Base-by-base conservation (phyloP, 2,329 filamentous ascomycete genomes). In the Seiridium unicorne region DNA sequence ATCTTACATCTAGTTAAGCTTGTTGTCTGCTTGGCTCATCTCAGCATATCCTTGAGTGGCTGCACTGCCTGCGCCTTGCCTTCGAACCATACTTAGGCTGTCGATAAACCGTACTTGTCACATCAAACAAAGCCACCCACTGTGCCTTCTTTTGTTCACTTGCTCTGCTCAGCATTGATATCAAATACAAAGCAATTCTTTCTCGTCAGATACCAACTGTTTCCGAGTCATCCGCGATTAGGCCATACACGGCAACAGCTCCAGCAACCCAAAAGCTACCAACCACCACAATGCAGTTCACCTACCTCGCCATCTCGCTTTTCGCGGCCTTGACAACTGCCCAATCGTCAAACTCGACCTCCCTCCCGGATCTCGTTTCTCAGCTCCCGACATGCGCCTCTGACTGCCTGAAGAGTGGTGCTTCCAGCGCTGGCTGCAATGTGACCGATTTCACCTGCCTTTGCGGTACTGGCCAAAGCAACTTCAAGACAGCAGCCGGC, bases 361-460 rank as follows among this genome's bases (percentile, higher is more conserved):
- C 65, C 59, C 64, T 73, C 13, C 63, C 72, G 3, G 64, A 65
- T 40, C 65, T 71, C 32, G 67, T 73, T 11, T 64, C 67, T 5
- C 61, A 70, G 51, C 62, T 73, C 6, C 72, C 72, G 10, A 40
- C 58, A 44, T 73, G 72, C 61, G 71, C 72, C 48, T 53, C 66
- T 5, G 51, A 60, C 2, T 73, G 72, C 55, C 64, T 71, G 46
- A 36, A 55, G 9, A 44, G 46, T 3, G 63, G 68, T n/a, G 65
- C 71, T 9, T 18, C 60, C 5, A 55, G 60, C 1, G 69, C 69
- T 46, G 58, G 58, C 2, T 73, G 72, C 64, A 55, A 62, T 3
- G 56, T 64, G 2, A 68, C 66, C 7, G 71, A 73, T 47, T 72
- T 73, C 55, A 13, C 44, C 2, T 73, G 72, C 54, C 64, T 73